Conservation (phyloP, 345 rosid genomes). For the Camelina neglecta region DNA sequence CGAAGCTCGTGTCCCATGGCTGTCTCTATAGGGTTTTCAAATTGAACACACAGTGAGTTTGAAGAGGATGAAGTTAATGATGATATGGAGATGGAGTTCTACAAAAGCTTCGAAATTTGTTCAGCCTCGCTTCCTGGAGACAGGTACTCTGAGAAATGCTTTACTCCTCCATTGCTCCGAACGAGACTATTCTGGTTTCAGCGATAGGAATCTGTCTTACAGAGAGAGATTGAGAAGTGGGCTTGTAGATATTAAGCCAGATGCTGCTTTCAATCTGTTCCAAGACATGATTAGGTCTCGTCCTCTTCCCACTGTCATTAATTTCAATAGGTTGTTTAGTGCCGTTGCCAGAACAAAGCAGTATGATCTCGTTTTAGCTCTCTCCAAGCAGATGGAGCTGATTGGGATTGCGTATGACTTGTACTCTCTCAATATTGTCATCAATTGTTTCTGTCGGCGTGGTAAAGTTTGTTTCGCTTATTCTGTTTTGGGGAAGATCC, state of each 20-base stretch:
- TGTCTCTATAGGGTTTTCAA: not conserved
- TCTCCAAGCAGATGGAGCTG: conserved; percentile 1
- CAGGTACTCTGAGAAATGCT: not conserved
- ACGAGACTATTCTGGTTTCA: not conserved
- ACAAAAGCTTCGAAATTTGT: conserved; percentile 6
- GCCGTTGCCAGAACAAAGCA: not conserved
- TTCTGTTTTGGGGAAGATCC: not conserved
- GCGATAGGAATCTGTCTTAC: not conserved
- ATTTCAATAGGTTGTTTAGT: conserved; percentile 7
- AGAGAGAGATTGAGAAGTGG: conserved; percentile 2
- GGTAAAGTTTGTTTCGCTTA: not conserved
- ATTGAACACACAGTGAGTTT: not conserved
- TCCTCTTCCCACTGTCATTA: not conserved
- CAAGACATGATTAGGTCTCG: not conserved
- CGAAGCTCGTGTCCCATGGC: not conserved
- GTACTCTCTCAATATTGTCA: not conserved
- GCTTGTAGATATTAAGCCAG: not conserved
- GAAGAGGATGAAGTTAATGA: not conserved
- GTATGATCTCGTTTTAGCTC: not conserved
- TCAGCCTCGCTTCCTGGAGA: not conserved
- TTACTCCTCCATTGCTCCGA: not conserved
- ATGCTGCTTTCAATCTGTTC: not conserved
- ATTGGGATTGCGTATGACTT: not conserved
- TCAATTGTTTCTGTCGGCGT: not conserved
- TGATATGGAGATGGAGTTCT: not conserved